Conservation (phyloP, 139 green algal species). For the Astrephomene gubernaculifera region DNA sequence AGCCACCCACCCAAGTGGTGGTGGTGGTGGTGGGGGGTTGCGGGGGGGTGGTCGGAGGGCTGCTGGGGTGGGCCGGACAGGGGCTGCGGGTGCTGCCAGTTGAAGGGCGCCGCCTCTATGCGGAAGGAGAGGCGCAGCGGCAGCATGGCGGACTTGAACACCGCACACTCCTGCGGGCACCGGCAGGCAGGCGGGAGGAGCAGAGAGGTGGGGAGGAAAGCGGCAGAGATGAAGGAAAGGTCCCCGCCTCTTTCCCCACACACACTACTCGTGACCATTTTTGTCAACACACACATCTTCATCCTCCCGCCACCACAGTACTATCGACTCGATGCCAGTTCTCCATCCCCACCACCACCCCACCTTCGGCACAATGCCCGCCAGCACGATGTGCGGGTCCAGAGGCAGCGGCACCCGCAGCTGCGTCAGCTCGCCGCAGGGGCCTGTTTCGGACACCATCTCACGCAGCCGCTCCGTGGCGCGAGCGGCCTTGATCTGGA, state of each 20-base stretch:
- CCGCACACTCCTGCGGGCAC: conserved; percentile 71
- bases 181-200: neutral
- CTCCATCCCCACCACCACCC: conserved; percentile 16
- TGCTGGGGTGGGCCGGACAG: neutral
- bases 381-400: conserved; percentile 78
- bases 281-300: too few relatives aligned
- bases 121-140: conserved; percentile 72
- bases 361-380: conserved; percentile 54
- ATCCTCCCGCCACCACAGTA: too few relatives aligned
- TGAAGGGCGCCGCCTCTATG: conserved; percentile 38
- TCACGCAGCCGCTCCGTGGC: conserved; percentile 72
- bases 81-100: conserved; percentile 20
- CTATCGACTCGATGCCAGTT: too few relatives aligned
- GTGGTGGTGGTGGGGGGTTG: neutral
- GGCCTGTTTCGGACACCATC: conserved; percentile 66
- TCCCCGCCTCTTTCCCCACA: too few relatives aligned
- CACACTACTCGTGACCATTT: too few relatives aligned
- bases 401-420: conserved; percentile 82
- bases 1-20: too few relatives aligned
- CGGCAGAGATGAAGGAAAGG: neutral
- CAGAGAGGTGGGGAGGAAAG: neutral
- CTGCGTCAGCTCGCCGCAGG: conserved; percentile 75
- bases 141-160: conserved; percentile 94
- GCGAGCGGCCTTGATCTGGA: conserved; percentile 50
- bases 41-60: neutral